Base-by-base conservation (phyloP, 2,329 filamentous ascomycete genomes). In the Chaetomiaceae sp. region DNA sequence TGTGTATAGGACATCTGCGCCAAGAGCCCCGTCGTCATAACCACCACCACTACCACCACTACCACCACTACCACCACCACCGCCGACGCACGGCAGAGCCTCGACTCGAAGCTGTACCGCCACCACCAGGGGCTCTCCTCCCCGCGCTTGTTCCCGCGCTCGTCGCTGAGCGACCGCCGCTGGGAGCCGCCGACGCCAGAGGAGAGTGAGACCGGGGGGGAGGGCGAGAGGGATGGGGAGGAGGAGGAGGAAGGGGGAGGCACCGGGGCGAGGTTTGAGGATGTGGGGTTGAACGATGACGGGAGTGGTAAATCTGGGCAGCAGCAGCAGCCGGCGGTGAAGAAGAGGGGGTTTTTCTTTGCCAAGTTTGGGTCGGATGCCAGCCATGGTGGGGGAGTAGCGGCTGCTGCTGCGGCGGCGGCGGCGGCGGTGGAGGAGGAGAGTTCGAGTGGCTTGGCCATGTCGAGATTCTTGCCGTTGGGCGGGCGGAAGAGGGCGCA, bases 261-360 rank as follows among this genome's bases (percentile, higher is more conserved):
- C 25, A 27, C 5, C 25, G 25, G 25, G 8, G 32, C 10, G 64
- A 76, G 76, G 13, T 96, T 97, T 62, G 92, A 96, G 67, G 92
- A 97, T 48, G 89, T 97, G 8, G 90, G 90, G 4, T 74, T 97
- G 41, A 82, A 85, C 54, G 91, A 96, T 60, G 89, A 94, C 33
- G 21, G 23, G 8, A 51, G 20, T 14, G 51, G 67, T 52, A 69
- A 64, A 37, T 64, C 69, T 30, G 52, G 53, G 43, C 63, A 59
- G 41, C 73, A 72, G 14, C 48, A 65, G 67, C 61, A 71, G 32
- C 73, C 72, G 25, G 23, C 25, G 18, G 25, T 11, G 13, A 90
- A 89, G 75, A 91, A 89, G 73, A 85, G 84, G 53, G 79, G 87
- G 11, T 85, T 96, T 65, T 89, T 97, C 59, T 89, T 97, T 59